Base-by-base conservation (phyloP, 805 yeast species). In the Teunomyces tritomae region DNA sequence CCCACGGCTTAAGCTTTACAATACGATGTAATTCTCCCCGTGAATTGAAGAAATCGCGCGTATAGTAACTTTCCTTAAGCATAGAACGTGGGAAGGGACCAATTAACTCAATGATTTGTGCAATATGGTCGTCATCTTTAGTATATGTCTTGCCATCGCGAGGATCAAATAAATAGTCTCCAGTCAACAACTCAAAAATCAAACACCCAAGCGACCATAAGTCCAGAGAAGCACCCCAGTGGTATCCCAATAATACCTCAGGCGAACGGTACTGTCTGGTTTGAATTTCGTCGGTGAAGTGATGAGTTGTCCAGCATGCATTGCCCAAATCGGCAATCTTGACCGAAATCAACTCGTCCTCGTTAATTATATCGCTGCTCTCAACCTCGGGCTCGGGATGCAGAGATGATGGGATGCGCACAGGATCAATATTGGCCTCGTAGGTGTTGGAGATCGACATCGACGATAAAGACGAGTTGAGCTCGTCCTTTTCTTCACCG, bases 201-300 rank as follows among this genome's bases (percentile, higher is more conserved):
- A 94, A 69, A 68, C 98, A 91, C 0, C 96, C 97, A 58, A 87
- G 74, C n/a, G 96, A 87, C 99, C 99, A 94, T 42, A 92, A 78
- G 67, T 94, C 99, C 1, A 95, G 85, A 46, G 92, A 83, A 45
- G 96, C 90, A 0, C 99, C 99, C 99, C 99, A 94, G 59, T 61
- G 60, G 61, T 67, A 61, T 17, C 82, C 83, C 34, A 84, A 60
- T 4, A 84, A 70, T 2, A 82, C 78, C 56, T 84, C 89, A 0
- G 88, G 87, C 0, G 85, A 70, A 32, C 89, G 64, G 57, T 83
- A 83, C 56, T 83, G 87, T 48, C 89, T 63, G 2, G 89, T 83
- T 62, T 83, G 87, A 49, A 83, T 83, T 57, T 83, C 86, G 56
- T 82, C 80, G 4, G 87, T 82, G 59, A 79, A 84, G 59, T 84